Conservation (phyloP, 306 rosid genomes). For the Fragaria ananassa region DNA sequence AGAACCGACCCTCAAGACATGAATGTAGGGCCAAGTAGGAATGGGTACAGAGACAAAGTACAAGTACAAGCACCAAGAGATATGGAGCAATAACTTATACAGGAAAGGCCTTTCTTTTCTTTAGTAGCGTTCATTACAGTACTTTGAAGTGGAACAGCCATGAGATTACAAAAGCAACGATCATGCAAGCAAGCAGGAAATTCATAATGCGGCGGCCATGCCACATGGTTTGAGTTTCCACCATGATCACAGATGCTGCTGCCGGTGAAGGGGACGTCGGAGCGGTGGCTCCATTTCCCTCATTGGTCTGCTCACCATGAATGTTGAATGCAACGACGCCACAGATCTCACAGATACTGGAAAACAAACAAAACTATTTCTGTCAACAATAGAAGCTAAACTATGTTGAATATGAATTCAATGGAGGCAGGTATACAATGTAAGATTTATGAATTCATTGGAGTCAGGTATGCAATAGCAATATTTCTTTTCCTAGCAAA, state of each 20-base stretch:
- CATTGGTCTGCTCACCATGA: slow-evolving; percentile 20
- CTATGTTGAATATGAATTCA: background rate
- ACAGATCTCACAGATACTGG: slow-evolving; percentile 45
- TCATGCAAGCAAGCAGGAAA: slow-evolving; percentile 48
- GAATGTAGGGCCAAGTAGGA: background rate
- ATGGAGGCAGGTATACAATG: background rate
- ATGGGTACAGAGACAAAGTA: background rate
- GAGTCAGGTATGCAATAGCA: background rate
- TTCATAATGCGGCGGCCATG: slow-evolving; percentile 47
- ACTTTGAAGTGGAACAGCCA: slow-evolving; percentile 56
- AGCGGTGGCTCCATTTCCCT: slow-evolving; percentile 10
- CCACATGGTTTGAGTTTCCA: slow-evolving; percentile 40
- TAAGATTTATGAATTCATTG: background rate
- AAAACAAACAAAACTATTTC: background rate
- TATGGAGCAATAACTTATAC: background rate
- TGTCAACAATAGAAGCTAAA: background rate
- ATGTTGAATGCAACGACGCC: slow-evolving; percentile 35
- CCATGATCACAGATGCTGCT: slow-evolving; percentile 27
- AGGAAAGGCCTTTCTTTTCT: background rate
- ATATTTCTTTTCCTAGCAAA: background rate
- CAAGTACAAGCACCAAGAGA: background rate
- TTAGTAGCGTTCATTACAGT: slow-evolving; percentile 11
- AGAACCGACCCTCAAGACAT: background rate
- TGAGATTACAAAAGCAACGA: slow-evolving; percentile 46
- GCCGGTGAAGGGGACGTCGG: slow-evolving; percentile 17